Evolutionary conservation across 441 rosid species (phyloP).

Genomic region (Melastoma candidum): DNA sequence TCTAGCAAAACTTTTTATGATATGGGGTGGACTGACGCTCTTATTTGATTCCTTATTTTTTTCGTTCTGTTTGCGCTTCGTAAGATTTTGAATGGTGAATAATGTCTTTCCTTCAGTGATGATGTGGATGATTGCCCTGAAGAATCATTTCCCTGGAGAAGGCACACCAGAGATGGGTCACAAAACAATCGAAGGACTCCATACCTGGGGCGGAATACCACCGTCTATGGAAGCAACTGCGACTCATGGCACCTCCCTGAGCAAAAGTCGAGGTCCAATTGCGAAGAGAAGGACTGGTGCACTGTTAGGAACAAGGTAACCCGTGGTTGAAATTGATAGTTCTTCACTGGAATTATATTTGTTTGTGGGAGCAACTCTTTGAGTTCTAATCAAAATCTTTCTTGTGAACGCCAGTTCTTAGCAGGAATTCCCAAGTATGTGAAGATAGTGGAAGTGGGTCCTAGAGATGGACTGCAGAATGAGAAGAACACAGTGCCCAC

Average conservation of each 20-base stretch:
- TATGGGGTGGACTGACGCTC: no score
- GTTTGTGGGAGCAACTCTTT: neutral
- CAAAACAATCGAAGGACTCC: conserved; percentile 33
- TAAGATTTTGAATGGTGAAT: no score
- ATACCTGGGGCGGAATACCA: conserved; percentile 30
- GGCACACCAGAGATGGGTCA: conserved; percentile 38
- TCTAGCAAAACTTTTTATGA: no score
- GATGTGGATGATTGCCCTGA: conserved; percentile 35
- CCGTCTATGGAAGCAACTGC: conserved; percentile 25
- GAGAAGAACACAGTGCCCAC: conserved; percentile 84
- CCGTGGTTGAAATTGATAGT: conserved; percentile 4
- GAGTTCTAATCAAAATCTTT: conserved; percentile 1
- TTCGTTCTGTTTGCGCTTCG: no score
- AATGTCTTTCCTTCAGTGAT: conserved; percentile 30
- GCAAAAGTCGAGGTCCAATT: conserved; percentile 31
- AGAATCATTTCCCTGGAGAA: conserved; percentile 71
- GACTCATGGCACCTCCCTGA: conserved; percentile 39
- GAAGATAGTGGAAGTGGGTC: conserved; percentile 99
- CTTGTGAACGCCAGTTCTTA: conserved; percentile 38
- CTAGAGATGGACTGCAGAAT: conserved; percentile 94
- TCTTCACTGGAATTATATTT: neutral
- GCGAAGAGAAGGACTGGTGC: conserved; percentile 26
- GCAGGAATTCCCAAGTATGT: conserved; percentile 66
- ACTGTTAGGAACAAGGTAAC: conserved; percentile 52
- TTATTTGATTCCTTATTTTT: no score